Evolutionary conservation across 176 grass and related monocot species (phyloP), one percentile per base, ranked within the genome.

Genomic region (Rhipidocladum racemiflorum): DNA sequence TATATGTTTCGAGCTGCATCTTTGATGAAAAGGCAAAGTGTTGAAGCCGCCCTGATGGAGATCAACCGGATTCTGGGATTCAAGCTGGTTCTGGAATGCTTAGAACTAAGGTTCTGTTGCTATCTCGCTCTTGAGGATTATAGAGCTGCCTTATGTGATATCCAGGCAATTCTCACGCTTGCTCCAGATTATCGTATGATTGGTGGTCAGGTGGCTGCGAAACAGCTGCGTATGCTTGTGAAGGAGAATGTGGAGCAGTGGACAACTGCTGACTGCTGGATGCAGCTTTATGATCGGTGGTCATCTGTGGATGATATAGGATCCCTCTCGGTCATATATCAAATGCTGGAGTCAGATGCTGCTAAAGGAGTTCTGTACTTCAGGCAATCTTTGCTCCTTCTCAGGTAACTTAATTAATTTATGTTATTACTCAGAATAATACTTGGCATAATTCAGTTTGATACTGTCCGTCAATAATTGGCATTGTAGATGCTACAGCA

Each of bases 291-390:
- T 75, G 93, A 99, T 77, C 84, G 97, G 23, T 99, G 97, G 97
- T 99, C 97, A 40, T 91, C 97, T 45, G 97, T 96, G 4, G 97
- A 99, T 88, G 97, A 99, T 89, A 96, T 96, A 40, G 97, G 97
- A 59, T 99, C 97, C 12, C 92, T 99, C 65, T 93, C 92, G 4
- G 97, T 99, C 70, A 99, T 99, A 80, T 93, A 94, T 85, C 93
- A 99, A 85, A 99, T 99, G 97, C 89, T 99, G n/a, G 93, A 99
- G 70, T 93, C 93, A 30, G 97, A 96, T 89, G 87, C 90, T 54
- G 76, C 91, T 70, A 96, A 99, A 84, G 97, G 97, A 46, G 89
- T 99, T 78, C 86, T 99, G 68, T 99, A 95, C 80, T 99, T 99
- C 49, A 91, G 93, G 70, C 97, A 99, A 76, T 99, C 97, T 91